Percentiles rank a stretch among this genome's conserved stretches.
These are phyloP conservation scores for Geranium incanum DNA, from an alignment of 441 rosid species.

Conservation along the genomic window DNA sequence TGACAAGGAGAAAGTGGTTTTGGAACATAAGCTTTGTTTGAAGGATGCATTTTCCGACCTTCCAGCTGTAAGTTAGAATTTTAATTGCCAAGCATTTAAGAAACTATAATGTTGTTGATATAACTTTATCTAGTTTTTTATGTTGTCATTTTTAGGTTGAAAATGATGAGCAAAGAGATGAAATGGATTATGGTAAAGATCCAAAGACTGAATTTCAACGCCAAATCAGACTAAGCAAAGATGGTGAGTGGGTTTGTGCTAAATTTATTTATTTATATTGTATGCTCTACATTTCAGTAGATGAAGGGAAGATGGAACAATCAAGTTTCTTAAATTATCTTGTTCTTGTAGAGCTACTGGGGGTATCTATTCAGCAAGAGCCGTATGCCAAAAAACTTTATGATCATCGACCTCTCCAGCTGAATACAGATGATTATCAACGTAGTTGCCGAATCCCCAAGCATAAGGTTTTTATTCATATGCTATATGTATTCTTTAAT, in stretches of 20 bases:
- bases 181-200: slow-evolving; percentile 38
- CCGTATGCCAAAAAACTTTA: slow-evolving; percentile 24
- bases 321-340: not conserved
- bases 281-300: not conserved
- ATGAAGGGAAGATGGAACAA: not conserved
- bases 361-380: slow-evolving; percentile 14
- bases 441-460: slow-evolving; percentile 60
- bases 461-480: slow-evolving; percentile 40
- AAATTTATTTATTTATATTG: not conserved
- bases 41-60: slow-evolving; percentile 58
- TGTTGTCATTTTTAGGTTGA: slow-evolving; percentile 33
- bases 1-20: slow-evolving; percentile 29
- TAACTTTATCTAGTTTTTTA: not conserved
- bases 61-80: slow-evolving; percentile 39
- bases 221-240: slow-evolving; percentile 39
- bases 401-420: slow-evolving; percentile 51
- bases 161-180: slow-evolving; percentile 43
- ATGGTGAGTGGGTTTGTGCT: slow-evolving; percentile 33
- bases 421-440: slow-evolving; percentile 46
- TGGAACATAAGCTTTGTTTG: slow-evolving; percentile 41
- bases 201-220: slow-evolving; percentile 54
- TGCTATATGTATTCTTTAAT: not conserved
- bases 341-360: slow-evolving; percentile 28
- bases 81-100: not conserved
- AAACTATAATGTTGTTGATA: not conserved